Base-by-base conservation (phyloP, 345 rosid genomes). In the Eucalyptus erythrocorys region DNA sequence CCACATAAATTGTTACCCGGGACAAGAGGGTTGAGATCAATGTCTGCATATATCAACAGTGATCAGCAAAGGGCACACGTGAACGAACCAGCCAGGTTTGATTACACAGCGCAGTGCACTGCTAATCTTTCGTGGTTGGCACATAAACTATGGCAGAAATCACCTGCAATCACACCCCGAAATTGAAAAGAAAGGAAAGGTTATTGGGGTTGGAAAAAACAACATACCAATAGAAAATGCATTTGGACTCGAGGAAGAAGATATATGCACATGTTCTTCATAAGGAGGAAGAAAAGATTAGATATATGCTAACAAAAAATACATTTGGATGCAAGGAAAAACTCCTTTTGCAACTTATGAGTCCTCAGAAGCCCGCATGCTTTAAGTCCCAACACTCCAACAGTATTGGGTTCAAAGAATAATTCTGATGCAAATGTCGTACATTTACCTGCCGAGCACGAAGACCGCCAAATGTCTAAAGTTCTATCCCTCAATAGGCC, bases 131-230 rank as follows among this genome's bases (percentile, higher is more conserved):
- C 6, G 30, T 76, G 82, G 40, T 37, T 40, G 47, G 84, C 47
- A 76, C 47, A 40, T 5, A 66, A 21, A 37, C 82, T 43, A 76
- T 13, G 45, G 43, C 84, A 76, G 55, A 92, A 94, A 48, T 55
- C 96, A 92, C 89, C 92, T 93, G 85, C 96, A 94, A 32, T 94
- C 95, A 37, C 92, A 92, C 87, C 88, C 57, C 32, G 30, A 43
- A 59, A 61, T 61, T 12, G 27, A 30, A 42, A 50, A 24, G 27
- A 17, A 14, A 32, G 7, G 14, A 59, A 6, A n/a, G 61, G 48
- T 59, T 47, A 68, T 16, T 48, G 30, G 50, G n/a, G 47, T n/a
- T 55, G 76, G 34, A 26, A 86, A 40, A 57, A 26, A 53, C 76
- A 86, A 15, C 87, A 86, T 55, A 50, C 48, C 87, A 43, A 19